Percentiles rank a stretch among this genome's conserved stretches.
These are phyloP conservation scores for Morella rubra DNA, from an alignment of 306 rosid species.

Conservation along the genomic window DNA sequence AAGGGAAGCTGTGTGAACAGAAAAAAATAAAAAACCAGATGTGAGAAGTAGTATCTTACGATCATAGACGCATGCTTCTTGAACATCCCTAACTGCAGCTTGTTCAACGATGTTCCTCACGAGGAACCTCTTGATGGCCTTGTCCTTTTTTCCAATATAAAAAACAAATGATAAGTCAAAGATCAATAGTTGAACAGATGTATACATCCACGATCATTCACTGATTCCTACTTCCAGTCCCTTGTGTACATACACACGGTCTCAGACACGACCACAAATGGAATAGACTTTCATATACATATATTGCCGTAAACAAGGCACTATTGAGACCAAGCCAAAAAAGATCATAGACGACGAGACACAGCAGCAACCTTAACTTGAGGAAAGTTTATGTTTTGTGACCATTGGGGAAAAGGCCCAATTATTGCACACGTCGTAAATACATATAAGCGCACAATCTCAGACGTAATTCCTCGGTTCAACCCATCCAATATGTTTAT, in stretches of 20 bases:
- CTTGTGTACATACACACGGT: background rate
- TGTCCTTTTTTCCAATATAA: slow-evolving; percentile 48
- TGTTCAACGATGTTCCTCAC: slow-evolving; percentile 99
- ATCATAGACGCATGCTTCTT: slow-evolving; percentile 92
- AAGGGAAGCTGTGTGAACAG: too few species aligned
- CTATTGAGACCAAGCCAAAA: background rate
- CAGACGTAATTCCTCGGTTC: background rate
- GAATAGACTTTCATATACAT: too few species aligned
- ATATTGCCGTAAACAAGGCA: background rate
- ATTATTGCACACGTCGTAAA: background rate
- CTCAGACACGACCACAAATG: background rate
- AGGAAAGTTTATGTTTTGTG: background rate
- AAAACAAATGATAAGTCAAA: background rate
- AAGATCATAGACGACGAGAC: background rate
- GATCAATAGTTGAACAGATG: background rate
- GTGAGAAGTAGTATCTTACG: slow-evolving; percentile 37
- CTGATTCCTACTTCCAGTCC: background rate
- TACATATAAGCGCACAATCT: background rate
- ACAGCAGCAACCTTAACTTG: background rate
- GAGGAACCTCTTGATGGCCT: slow-evolving; percentile 72
- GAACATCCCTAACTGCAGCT: slow-evolving; percentile 96
- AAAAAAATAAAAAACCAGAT: background rate
- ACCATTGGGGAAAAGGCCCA: background rate
- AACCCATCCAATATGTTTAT: background rate
- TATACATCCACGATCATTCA: background rate